Evolutionary conservation across 768 basidiomycete species (phyloP), one percentile per base, ranked within the genome.

Genomic region (Leccinum imitatum): DNA sequence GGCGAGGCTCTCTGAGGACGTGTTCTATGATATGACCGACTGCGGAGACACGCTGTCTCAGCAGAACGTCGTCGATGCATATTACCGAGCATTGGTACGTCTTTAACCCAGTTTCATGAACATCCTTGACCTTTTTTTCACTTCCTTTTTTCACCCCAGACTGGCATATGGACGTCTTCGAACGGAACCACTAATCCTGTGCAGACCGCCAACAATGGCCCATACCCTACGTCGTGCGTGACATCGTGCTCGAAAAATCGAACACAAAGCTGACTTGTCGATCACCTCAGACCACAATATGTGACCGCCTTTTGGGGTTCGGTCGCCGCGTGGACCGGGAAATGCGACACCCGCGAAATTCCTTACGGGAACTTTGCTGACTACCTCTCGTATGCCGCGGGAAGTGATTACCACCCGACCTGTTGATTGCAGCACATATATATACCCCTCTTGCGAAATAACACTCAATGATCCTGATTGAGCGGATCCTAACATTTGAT

Each of bases 251-350:
- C 15, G 19, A 30, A 23, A 23, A 17, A 13, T 41, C 35, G 0
- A 13, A 8, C 10, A n/a, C 25, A 35, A 19, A 59, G 3, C 27
- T 59, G 10, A 63, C 50, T n/a, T 23, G 2, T 19, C 6, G 21
- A 46, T 53, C 8, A 25, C 11, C 11, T 47, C 30, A 69, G 69
- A 3, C 6, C 48, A 19, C 54, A 65, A 46, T 70, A 70, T 30
- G 59, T 69, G n/a, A 58, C 59, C 30, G 65, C 56, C 17, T 65
- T 68, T 51, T 69, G 69, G 69, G 56, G 46, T 17, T 17, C 58
- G 15, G 59, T 70, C 41, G 65, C 61, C 39, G 69, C 69, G 17
- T 69, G 69, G 68, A 69, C 68, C 2, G 69, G 69, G 11, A 63
- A 59, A 7, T 69, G 69, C 30, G 58, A 41, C 27, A 71, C 62